These are phyloP conservation scores for Myxozyma mucilagina DNA, from an alignment of 805 yeast genomes.

Conservation along the genomic window DNA sequence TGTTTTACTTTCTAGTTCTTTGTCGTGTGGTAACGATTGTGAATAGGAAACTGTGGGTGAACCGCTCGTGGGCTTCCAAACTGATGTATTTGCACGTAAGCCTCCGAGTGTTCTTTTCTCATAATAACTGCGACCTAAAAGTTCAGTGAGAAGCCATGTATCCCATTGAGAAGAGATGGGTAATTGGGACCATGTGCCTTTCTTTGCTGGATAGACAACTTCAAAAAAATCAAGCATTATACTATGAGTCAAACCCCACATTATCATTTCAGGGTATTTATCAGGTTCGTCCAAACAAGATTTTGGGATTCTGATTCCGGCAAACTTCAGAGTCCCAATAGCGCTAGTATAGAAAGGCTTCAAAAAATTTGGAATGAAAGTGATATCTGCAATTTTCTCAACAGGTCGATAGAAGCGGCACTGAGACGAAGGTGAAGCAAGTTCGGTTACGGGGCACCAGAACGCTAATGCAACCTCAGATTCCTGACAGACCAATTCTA, in stretches of 20 bases:
- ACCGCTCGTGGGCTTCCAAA: slow-evolving; percentile 2
- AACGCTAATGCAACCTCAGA: slow-evolving; percentile 43
- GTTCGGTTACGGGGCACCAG: slow-evolving; percentile 41
- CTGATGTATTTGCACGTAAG: slow-evolving; percentile 1
- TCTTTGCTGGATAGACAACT: slow-evolving; percentile 2
- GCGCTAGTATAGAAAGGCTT: background rate
- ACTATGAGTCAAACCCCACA: slow-evolving; percentile 45
- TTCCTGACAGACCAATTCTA: slow-evolving; percentile 36
- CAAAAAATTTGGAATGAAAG: background rate
- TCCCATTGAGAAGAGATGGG: slow-evolving; percentile 18
- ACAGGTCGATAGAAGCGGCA: slow-evolving; percentile 32
- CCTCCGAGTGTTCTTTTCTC: slow-evolving; percentile 1
- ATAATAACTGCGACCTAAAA: slow-evolving; percentile 11
- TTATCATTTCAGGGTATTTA: slow-evolving; percentile 10
- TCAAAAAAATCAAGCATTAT: slow-evolving; percentile 39
- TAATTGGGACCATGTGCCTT: slow-evolving; percentile 8
- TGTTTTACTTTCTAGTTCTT: background rate
- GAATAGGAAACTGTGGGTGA: background rate
- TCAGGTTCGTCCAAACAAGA: background rate
- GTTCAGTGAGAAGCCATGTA: slow-evolving; percentile 9
- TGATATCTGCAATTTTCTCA: slow-evolving; percentile 20
- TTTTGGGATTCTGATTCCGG: slow-evolving; percentile 12
- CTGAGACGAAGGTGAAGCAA: slow-evolving; percentile 30
- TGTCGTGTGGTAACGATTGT: background rate
- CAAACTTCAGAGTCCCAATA: slow-evolving; percentile 8